A percentile compares a stretch with the other conserved stretches of the same genome.
These are phyloP conservation scores for Rheum nobile DNA, from an alignment of 148 eudicot species.

Conservation along the genomic window DNA sequence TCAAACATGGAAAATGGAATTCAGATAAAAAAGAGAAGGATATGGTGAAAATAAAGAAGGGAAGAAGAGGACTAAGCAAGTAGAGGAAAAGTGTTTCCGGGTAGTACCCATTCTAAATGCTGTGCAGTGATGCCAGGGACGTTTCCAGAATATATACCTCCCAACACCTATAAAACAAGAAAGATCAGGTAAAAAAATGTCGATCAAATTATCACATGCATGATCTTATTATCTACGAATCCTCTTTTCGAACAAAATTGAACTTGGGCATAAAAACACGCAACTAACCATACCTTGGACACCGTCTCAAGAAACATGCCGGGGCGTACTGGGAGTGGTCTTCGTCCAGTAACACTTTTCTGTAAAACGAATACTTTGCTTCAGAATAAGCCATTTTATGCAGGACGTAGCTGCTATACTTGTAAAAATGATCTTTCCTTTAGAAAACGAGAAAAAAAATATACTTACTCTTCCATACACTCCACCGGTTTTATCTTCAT, in stretches of 20 bases:
- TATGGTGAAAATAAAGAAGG: neutral
- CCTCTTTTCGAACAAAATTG: neutral
- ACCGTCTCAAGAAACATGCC: constrained; percentile 99
- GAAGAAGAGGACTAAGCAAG: neutral
- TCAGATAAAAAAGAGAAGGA: neutral
- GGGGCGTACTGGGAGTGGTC: constrained; percentile 89
- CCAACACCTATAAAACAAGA: constrained; percentile 50
- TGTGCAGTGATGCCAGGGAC: constrained; percentile 93
- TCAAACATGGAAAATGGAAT: neutral
- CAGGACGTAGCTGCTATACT: neutral
- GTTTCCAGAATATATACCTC: constrained; percentile 86
- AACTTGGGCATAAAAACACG: neutral
- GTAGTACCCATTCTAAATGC: constrained; percentile 86
- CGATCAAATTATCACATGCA: neutral
- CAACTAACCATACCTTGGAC: constrained; percentile 44
- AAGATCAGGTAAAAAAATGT: neutral
- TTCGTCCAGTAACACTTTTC: constrained; percentile 64
- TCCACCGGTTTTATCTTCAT: constrained; percentile 39
- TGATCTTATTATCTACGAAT: no score
- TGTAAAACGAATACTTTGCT: constrained; percentile 16
- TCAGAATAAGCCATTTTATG: neutral
- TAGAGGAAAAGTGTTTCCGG: neutral
- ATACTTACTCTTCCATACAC: constrained; percentile 61
- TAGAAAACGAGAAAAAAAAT: neutral
- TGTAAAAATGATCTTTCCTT: neutral